Base-by-base conservation (phyloP, 352 stramenopile species). In the Globisporangium iwayamae region DNA sequence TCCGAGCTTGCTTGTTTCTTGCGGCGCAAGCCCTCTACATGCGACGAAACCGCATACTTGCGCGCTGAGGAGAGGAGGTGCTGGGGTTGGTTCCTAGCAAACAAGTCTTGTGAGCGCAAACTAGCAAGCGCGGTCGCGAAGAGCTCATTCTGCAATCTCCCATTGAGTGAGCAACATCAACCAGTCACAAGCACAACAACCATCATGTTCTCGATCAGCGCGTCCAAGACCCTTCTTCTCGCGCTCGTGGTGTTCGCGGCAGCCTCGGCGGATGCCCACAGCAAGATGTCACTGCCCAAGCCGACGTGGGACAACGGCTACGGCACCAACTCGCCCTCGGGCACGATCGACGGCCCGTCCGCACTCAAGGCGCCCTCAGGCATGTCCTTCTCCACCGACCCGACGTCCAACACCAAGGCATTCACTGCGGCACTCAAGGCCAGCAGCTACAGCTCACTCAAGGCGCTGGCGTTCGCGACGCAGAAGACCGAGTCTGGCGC, bases 271-370 rank as follows among this genome's bases (percentile, higher is more conserved):
- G 47, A 66, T 25, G 68, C 39, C 20, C 71, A 78, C 54, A 66
- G 71, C 13, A 72, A 73, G 61, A 70, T 77, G 67, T 69, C 63
- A 4, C 50, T 67, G 25, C 67, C 64, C 5, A 65, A 71, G 58
- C 60, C 51, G 32, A 67, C 68, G 51, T 74, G 66, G 47, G 47
- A 54, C 47, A 54, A 54, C 47, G 47, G 47, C 47, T 54, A 50
- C 36, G 56, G 56, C 36, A 66, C 66, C 8, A 68, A 64, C 22
- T 46, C 53, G 20, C 16, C 56, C n/a, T 39, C 43, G 20, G 47
- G 47, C n/a, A 63, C 54, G 22, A 67, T 62, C 38, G 41, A 61
- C 36, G 61, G 47, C 9, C 38, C 50, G 7, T 54, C 14, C 25
- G 34, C 41, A 22, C 34, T 56, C 9, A 63, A 32, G 20, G 53